Percentiles rank a stretch among this genome's conserved stretches.
Conservation (phyloP, 352 stramenopile species). For the Phytopythium boreale region DNA sequence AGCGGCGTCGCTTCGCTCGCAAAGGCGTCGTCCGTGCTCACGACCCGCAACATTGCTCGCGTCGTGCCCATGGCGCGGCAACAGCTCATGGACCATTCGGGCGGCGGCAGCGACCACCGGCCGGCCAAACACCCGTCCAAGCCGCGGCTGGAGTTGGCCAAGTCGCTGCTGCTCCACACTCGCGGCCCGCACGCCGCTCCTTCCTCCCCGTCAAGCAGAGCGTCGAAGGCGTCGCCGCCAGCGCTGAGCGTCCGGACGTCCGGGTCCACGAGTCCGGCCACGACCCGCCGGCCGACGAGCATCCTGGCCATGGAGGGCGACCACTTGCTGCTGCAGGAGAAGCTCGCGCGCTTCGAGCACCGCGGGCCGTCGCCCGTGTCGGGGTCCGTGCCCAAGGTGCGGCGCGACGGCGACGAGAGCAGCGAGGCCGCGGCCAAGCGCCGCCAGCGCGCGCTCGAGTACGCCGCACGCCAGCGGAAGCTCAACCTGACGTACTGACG, state of each 20-base stretch:
- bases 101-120: neutral
- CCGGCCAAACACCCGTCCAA: neutral
- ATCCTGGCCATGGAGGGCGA: slow-evolving; percentile 45
- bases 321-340: slow-evolving; percentile 56
- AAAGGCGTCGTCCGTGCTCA: slow-evolving; percentile 21
- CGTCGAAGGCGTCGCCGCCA: slow-evolving; percentile 9
- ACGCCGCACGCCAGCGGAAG: slow-evolving; percentile 6
- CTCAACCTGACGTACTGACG: neutral
- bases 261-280: slow-evolving; percentile 5
- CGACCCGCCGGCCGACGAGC: slow-evolving; percentile 23
- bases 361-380: slow-evolving; percentile 23
- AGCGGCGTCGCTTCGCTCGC: slow-evolving; percentile 11
- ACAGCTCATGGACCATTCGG: slow-evolving; percentile 10
- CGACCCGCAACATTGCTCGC: slow-evolving; percentile 34
- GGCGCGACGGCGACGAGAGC: slow-evolving; percentile 23
- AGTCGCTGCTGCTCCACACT: neutral
- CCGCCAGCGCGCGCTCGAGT: slow-evolving; percentile 33
- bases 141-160: slow-evolving; percentile 10
- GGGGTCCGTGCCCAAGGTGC: slow-evolving; percentile 34
- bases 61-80: slow-evolving; percentile 29
- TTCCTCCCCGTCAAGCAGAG: slow-evolving; percentile 5
- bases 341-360: slow-evolving; percentile 36
- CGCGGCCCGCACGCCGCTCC: neutral
- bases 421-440: slow-evolving; percentile 31
- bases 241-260: neutral